Evolutionary conservation across 495 filamentous ascomycete genomes (phyloP).

Genomic region (Chaetomidium leptoderma): DNA sequence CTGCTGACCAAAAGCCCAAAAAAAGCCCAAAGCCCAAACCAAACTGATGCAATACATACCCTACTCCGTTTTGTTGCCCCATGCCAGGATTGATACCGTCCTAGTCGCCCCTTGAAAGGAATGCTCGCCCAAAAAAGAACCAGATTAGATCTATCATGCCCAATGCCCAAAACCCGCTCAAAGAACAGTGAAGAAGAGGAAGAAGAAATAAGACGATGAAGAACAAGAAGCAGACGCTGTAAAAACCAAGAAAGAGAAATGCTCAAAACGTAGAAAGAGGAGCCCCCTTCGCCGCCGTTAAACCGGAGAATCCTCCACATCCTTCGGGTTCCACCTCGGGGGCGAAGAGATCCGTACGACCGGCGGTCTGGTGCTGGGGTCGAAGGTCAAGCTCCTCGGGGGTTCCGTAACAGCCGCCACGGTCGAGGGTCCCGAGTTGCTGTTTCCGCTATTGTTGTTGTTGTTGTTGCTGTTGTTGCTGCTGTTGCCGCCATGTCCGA

Average conservation of each 20-base stretch:
- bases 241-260: neutral
- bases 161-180: neutral
- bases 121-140: neutral
- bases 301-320: neutral
- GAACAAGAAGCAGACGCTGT: neutral
- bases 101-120: neutral
- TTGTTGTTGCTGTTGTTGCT: neutral
- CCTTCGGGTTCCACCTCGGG: neutral
- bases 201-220: neutral
- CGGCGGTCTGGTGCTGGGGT: neutral
- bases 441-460: too few relatives aligned
- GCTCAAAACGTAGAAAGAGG: neutral
- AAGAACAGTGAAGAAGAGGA: too few relatives aligned
- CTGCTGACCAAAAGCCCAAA: too few relatives aligned
- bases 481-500: constrained; percentile 3
- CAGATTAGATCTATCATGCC: neutral
- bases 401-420: too few relatives aligned
- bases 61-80: neutral
- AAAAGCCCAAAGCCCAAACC: neutral
- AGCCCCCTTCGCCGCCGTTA: neutral
- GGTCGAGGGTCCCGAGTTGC: neutral
- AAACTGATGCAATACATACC: neutral
- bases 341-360: constrained; percentile 23
- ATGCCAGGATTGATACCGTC: neutral
- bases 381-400: neutral